Evolutionary conservation across 208 protist genomes (phyloP).

Genomic region (Acanthamoeba culbertsoni): DNA sequence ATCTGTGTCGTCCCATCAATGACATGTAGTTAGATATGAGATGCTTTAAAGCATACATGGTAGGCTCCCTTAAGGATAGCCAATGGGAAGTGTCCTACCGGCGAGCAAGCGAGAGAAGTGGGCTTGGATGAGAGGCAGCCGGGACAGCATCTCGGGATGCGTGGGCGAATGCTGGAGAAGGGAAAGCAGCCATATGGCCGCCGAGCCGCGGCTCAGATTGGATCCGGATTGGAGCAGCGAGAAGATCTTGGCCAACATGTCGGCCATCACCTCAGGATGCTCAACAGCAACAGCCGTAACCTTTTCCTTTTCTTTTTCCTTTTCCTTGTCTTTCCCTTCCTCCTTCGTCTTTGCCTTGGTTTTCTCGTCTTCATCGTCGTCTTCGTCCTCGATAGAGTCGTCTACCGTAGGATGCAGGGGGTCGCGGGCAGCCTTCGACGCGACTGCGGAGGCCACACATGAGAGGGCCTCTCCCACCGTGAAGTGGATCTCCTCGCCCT

Average conservation of each 20-base stretch:
- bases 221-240: conserved; percentile 7
- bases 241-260: conserved; percentile 26
- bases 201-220: neutral
- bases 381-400: neutral
- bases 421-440: neutral
- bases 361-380: neutral
- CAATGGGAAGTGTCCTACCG: neutral
- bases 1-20: conserved; percentile 59
- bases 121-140: conserved; percentile 45
- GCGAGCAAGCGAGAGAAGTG: conserved; percentile 59
- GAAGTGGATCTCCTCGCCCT: conserved; percentile 59
- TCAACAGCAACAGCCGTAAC: neutral
- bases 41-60: too few relatives aligned
- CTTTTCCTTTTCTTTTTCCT: neutral
- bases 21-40: too few relatives aligned
- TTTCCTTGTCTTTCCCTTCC: neutral
- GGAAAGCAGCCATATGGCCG: conserved; percentile 68
- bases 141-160: conserved; percentile 12
- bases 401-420: neutral
- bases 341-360: neutral
- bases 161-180: conserved; percentile 52
- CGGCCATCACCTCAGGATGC: conserved; percentile 2
- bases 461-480: conserved; percentile 48
- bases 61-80: too few relatives aligned
- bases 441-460: neutral